phyloP scores from a whole-genome alignment of 2,329 filamentous ascomycete genomes.

The Penicillium carneum region DNA sequence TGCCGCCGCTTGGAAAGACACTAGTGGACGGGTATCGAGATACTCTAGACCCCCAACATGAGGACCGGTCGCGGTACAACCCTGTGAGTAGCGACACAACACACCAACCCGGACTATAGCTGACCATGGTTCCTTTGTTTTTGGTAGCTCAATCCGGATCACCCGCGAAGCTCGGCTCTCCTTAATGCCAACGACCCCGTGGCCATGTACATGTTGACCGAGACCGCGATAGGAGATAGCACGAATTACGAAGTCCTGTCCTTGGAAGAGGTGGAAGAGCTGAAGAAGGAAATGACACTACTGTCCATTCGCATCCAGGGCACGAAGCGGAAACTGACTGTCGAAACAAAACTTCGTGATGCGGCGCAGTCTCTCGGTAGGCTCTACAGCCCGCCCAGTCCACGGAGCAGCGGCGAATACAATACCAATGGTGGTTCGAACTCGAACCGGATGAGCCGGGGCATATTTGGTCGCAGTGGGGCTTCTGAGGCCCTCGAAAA shows the following conservation, averaged over 20 bases:
- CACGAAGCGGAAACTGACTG: constrained; percentile 78
- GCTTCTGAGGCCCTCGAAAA: constrained; percentile 52
- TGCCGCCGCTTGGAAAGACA: constrained; percentile 50
- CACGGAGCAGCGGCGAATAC: constrained; percentile 57
- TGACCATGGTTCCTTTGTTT: constrained; percentile 50
- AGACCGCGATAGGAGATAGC: constrained; percentile 90
- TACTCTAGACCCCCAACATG: constrained; percentile 62
- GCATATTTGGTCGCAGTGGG: constrained; percentile 57
- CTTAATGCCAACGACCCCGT: constrained; percentile 65
- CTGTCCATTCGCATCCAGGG: constrained; percentile 80
- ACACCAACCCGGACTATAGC: not conserved
- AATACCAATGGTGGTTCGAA: constrained; percentile 33
- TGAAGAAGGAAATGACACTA: constrained; percentile 84
- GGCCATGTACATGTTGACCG: constrained; percentile 87
- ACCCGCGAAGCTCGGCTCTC: constrained; percentile 48
- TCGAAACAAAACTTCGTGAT: constrained; percentile 94
- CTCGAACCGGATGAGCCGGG: constrained; percentile 60
- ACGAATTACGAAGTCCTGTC: constrained; percentile 83
- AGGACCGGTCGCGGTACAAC: constrained; percentile 63
- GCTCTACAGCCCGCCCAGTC: constrained; percentile 73
- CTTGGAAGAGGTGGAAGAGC: constrained; percentile 85
- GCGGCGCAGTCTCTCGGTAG: constrained; percentile 85
- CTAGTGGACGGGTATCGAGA: constrained; percentile 68
- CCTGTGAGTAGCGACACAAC: constrained; percentile 57
- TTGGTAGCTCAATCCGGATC: constrained; percentile 61